Conservation (phyloP, 2,329 filamentous ascomycete genomes). For the Lojkania enalia region DNA sequence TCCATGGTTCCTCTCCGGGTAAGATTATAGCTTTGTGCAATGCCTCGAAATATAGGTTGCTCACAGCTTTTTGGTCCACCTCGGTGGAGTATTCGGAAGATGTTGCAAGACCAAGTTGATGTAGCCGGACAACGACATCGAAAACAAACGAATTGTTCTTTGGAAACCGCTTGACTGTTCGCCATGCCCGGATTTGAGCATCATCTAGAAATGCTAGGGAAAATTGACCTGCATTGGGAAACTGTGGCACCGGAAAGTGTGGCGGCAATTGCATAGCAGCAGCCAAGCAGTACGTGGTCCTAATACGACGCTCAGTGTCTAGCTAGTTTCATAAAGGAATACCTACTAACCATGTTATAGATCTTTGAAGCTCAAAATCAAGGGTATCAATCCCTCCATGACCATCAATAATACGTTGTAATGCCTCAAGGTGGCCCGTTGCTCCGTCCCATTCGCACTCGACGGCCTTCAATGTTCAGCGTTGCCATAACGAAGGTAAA, state of each 20-base stretch:
- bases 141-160: conserved; percentile 26
- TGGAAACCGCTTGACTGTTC: conserved; percentile 26
- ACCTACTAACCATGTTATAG: conserved; percentile 20
- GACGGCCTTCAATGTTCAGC: conserved; percentile 14
- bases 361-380: conserved; percentile 23
- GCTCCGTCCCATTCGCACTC: conserved; percentile 23
- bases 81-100: conserved; percentile 19
- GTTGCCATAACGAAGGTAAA: no score
- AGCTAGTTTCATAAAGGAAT: background rate
- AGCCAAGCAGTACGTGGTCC: conserved; percentile 16
- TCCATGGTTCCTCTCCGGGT: conserved; percentile 22
- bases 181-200: conserved; percentile 25
- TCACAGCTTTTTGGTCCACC: conserved; percentile 17
- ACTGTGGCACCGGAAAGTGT: conserved; percentile 16
- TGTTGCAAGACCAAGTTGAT: conserved; percentile 21
- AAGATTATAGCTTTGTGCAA: conserved; percentile 12
- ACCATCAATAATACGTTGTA: conserved; percentile 18
- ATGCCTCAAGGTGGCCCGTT: conserved; percentile 20
- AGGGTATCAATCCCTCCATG: conserved; percentile 19
- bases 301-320: conserved; percentile 3
- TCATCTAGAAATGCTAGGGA: conserved; percentile 25
- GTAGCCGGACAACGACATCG: conserved; percentile 20
- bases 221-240: conserved; percentile 6
- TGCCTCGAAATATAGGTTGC: conserved; percentile 26
- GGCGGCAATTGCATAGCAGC: conserved; percentile 13